These are phyloP conservation scores for Tricharina praecox DNA, from an alignment of 495 filamentous ascomycete genomes.

Conservation along the genomic window DNA sequence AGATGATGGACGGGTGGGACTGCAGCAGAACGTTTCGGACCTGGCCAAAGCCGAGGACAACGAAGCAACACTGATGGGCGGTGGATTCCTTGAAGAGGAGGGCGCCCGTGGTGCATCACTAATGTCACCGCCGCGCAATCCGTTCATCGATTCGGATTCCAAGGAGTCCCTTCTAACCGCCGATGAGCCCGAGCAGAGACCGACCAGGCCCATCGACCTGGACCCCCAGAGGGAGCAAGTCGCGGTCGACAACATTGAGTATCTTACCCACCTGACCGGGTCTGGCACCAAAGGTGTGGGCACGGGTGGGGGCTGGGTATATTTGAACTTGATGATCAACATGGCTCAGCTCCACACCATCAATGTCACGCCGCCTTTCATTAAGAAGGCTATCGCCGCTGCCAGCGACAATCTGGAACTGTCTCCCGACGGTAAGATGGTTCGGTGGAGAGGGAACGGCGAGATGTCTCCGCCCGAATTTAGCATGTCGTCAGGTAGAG, in stretches of 20 bases:
- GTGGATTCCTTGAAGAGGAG: constrained; percentile 15
- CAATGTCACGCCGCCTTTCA: constrained; percentile 56
- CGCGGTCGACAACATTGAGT: constrained; percentile 55
- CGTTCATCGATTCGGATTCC: constrained; percentile 6
- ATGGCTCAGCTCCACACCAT: constrained; percentile 66
- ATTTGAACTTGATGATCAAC: constrained; percentile 63
- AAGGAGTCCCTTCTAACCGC: not conserved
- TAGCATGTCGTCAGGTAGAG: too few species aligned
- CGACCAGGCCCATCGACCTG: constrained; percentile 53
- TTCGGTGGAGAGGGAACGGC: constrained; percentile 52
- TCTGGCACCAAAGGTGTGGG: constrained; percentile 30
- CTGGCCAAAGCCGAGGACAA: constrained; percentile 27
- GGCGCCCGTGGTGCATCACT: constrained; percentile 18
- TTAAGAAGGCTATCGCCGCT: constrained; percentile 47
- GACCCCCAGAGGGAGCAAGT: constrained; percentile 51
- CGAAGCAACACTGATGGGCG: constrained; percentile 9
- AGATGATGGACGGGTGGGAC: constrained; percentile 28
- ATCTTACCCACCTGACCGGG: constrained; percentile 49
- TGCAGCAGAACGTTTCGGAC: constrained; percentile 42
- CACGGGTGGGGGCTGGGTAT: constrained; percentile 52
- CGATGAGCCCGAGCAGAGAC: constrained; percentile 40
- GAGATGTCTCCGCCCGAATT: too few species aligned
- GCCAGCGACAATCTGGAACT: constrained; percentile 54
- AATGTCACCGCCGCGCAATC: constrained; percentile 8
- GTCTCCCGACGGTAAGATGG: constrained; percentile 52